Evolutionary conservation across 805 yeast species (phyloP), one percentile per base, ranked within the genome.

Genomic region (Zygosaccharomyces lentus): DNA sequence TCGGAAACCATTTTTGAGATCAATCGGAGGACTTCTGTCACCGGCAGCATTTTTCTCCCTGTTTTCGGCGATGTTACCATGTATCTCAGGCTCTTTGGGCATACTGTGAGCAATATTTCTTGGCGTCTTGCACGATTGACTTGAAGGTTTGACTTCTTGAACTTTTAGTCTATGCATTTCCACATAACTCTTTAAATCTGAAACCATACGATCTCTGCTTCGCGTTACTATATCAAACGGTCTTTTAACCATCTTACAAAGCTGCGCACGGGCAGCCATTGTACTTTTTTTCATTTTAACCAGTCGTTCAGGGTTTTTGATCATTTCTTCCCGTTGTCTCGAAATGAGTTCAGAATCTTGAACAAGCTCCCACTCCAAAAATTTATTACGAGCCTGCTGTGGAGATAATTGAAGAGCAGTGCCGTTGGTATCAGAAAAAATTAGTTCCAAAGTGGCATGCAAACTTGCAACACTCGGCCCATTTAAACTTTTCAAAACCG

Each of bases 331-430:
- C 24, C 84, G 74, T 37, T 81, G 79, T 13, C 67, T 69, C 5
- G 76, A 49, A 24, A 83, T 80, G 34, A 62, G 52, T 38, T 75
- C 78, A 1, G 86, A 69, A 64, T 89, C 96, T 27, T 72, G 73
- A 0, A 81, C 61, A 27, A 78, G 68, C 56, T 82, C 97, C 48
- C 74, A 71, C 53, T 90, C 97, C 1, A 84, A 64, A 46, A 73
- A 75, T 51, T 76, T 75, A 53, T 74, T 48, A 2, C 45, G 44
- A 0, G 61, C 59, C 25, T 49, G 52, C 6, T 45, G 47, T 1
- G 60, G 52, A 1, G 56, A 37, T 6, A 53, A 27, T 4, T 46
- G 49, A 10, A 57, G 17, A 6, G 46, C 26, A 26, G 56, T 54
- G 7, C 40, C 47, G 24, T 52, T 46, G 9, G 34, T 27, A 27